Evolutionary conservation across 176 grass and related monocot species (phyloP).

Genomic region (Stipa capillata): DNA sequence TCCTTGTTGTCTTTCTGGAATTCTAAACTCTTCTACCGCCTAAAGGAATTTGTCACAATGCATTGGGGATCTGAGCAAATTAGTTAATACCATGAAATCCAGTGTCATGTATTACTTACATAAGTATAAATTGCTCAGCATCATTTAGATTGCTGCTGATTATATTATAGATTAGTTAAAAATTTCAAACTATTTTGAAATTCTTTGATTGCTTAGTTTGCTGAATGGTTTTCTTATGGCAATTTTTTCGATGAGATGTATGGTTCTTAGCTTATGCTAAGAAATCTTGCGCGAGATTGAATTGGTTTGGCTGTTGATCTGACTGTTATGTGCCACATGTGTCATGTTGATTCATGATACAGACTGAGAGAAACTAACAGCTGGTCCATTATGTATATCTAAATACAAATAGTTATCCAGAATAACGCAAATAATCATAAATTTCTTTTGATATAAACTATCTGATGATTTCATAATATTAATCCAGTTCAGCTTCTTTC

Average conservation of each 20-base stretch:
- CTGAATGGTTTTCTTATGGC: background rate
- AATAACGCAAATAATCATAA: background rate
- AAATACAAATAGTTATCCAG: background rate
- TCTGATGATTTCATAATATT: background rate
- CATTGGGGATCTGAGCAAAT: background rate
- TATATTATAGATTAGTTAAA: background rate
- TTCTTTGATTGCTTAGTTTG: background rate
- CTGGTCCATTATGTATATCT: background rate
- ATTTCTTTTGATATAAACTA: background rate
- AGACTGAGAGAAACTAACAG: background rate
- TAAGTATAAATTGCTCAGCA: background rate
- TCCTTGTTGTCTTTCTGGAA: background rate
- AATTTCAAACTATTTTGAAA: background rate
- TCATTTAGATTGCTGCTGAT: background rate
- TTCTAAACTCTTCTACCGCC: too few species aligned
- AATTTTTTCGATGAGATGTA: background rate
- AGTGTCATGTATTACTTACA: background rate
- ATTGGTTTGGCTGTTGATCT: background rate
- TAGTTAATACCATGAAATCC: background rate
- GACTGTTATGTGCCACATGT: background rate
- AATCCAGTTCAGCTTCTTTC: background rate
- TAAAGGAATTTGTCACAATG: background rate
- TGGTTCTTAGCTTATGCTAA: background rate
- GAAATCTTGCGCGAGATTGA: background rate
- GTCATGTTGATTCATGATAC: background rate